Percentiles rank a stretch among this genome's conserved stretches.
Evolutionary conservation across 106 monocot genomes (phyloP).

Genomic region (Cymbidium sinense): DNA sequence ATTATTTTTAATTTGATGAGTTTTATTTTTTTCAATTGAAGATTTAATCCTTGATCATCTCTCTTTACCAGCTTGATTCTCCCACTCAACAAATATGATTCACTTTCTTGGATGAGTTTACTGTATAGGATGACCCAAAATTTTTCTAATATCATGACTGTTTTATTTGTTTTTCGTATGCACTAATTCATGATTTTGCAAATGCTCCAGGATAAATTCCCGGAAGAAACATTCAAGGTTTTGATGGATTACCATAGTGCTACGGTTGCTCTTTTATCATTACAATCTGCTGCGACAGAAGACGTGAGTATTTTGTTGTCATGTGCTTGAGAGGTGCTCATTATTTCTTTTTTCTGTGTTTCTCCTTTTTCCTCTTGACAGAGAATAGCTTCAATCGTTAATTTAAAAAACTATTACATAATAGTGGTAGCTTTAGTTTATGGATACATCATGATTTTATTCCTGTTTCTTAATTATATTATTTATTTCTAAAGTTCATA

Average conservation of each 20-base stretch:
- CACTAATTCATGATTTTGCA: conserved; percentile 1
- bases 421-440: not conserved
- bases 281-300: conserved; percentile 66
- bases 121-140: not conserved
- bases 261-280: conserved; percentile 68
- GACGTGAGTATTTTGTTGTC: conserved; percentile 45
- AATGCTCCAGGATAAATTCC: conserved; percentile 66
- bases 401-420: not conserved
- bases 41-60: too few relatives aligned
- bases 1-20: too few relatives aligned
- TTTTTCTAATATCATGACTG: not conserved
- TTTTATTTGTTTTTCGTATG: not conserved
- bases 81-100: not conserved
- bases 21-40: too few relatives aligned
- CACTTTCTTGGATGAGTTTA: not conserved
- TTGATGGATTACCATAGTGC: conserved; percentile 69
- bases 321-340: not conserved
- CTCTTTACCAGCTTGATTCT: not conserved
- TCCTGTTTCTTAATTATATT: not conserved
- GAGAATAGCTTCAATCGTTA: not conserved
- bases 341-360: not conserved
- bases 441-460: not conserved
- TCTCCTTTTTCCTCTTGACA: not conserved
- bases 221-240: conserved; percentile 50
- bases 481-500: not conserved